Percentiles rank a stretch among this genome's conserved stretches.
Evolutionary conservation across 2,329 filamentous ascomycete genomes (phyloP).

Genomic region (Penicillium sp.): DNA sequence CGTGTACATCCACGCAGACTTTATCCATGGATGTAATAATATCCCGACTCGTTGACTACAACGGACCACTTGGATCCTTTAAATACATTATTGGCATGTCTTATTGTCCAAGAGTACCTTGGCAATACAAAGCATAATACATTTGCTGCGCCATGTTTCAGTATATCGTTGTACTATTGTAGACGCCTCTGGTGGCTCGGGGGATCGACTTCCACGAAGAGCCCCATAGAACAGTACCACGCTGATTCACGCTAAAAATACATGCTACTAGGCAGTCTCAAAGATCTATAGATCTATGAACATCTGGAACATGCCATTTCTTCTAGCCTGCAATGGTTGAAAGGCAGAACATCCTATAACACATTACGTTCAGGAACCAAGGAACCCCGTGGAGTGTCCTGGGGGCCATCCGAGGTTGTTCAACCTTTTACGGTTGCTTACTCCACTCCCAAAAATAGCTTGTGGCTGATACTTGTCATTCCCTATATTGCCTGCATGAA

Average conservation of each 20-base stretch:
- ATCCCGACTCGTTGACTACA: not conserved
- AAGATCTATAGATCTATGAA: not conserved
- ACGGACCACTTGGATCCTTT: not conserved
- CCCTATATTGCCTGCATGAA: not conserved
- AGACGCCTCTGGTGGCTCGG: not conserved
- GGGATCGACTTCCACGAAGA: not conserved
- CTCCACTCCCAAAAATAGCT: slow-evolving; percentile 10
- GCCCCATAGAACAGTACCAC: not conserved
- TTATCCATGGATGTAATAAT: not conserved
- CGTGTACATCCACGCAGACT: not conserved
- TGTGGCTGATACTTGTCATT: not conserved
- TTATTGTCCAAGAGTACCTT: not conserved
- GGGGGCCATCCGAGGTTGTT: not conserved
- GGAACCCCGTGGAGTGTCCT: not conserved
- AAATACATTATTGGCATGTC: not conserved
- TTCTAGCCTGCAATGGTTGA: not conserved
- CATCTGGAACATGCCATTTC: too few relatives aligned
- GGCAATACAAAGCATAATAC: not conserved
- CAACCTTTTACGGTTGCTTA: not conserved
- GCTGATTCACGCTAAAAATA: not conserved
- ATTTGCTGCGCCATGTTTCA: slow-evolving; percentile 3
- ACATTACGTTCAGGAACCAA: not conserved
- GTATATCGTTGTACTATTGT: not conserved
- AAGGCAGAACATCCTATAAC: not conserved
- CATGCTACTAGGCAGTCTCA: not conserved